A percentile compares a stretch with the other conserved stretches of the same genome.
phyloP scores from a whole-genome alignment of 1,284 basidiomycete species.

The Boletus coffeatus region DNA sequence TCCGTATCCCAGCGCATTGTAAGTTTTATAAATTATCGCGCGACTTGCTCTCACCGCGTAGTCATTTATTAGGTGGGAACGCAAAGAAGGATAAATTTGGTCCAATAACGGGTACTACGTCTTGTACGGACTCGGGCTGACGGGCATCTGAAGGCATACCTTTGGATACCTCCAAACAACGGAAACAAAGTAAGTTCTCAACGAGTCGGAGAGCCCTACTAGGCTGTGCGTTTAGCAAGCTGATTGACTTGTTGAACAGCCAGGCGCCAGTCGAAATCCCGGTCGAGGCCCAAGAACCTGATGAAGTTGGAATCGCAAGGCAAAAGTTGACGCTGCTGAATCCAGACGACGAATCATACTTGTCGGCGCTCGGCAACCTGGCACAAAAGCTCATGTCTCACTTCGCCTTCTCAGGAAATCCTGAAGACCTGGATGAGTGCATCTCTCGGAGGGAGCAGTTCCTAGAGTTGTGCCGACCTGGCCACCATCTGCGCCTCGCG shows the following conservation, averaged over 20 bases:
- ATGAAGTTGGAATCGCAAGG: constrained; percentile 17
- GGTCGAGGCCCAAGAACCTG: constrained; percentile 1
- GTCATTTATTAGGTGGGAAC: too few relatives aligned
- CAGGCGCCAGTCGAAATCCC: background rate
- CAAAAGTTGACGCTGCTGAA: constrained; percentile 11
- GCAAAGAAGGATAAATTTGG: too few relatives aligned
- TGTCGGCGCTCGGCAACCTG: constrained; percentile 12
- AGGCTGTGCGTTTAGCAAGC: background rate
- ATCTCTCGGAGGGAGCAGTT: constrained; percentile 8
- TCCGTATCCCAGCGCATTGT: too few relatives aligned
- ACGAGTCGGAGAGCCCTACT: background rate
- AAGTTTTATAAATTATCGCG: too few relatives aligned
- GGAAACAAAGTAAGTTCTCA: constrained; percentile 5
- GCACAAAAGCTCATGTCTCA: constrained; percentile 14
- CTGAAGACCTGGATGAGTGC: constrained; percentile 21
- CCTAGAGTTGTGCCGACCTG: constrained; percentile 9
- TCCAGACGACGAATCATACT: constrained; percentile 13
- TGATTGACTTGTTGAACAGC: constrained; percentile 3
- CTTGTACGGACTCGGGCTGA: too few relatives aligned
- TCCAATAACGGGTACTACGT: too few relatives aligned
- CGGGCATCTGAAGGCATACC: too few relatives aligned
- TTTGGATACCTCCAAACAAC: too few relatives aligned
- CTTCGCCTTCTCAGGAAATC: constrained; percentile 10
- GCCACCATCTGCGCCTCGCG: constrained; percentile 8
- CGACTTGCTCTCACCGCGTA: too few relatives aligned